Conservation (phyloP, 1,284 basidiomycete genomes). For the Rhodotorula sp. region DNA sequence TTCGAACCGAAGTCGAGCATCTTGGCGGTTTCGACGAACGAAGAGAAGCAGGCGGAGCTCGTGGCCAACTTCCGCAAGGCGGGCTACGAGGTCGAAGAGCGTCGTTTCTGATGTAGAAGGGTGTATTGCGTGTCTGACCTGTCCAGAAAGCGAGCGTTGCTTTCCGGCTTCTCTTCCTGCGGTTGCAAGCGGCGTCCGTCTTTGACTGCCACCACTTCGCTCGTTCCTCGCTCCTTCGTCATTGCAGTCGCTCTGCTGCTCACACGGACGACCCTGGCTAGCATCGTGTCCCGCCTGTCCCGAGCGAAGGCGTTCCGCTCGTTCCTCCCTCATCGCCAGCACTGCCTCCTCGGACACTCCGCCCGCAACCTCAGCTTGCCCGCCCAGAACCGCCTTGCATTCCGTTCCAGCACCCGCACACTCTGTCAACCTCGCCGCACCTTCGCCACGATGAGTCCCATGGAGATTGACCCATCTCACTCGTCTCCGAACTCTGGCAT, state of each 20-base stretch:
- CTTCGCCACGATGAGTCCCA: not conserved
- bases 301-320: slow-evolving; percentile 1
- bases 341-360: too few relatives aligned
- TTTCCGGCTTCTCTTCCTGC: too few relatives aligned
- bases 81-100: slow-evolving; percentile 6
- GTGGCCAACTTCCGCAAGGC: not conserved
- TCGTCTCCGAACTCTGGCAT: not conserved
- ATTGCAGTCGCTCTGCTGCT: not conserved
- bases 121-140: not conserved
- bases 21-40: slow-evolving; percentile 75
- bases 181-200: not conserved
- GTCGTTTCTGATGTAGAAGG: not conserved
- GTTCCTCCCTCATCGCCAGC: not conserved
- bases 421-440: not conserved
- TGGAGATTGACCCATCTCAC: slow-evolving; percentile 1
- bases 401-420: not conserved
- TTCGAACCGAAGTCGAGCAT: slow-evolving; percentile 75
- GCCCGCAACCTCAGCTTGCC: too few relatives aligned
- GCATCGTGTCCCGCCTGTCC: not conserved
- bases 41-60: slow-evolving; percentile 56
- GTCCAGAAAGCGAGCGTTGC: not conserved
- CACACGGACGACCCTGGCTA: slow-evolving; percentile 7
- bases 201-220: not conserved
- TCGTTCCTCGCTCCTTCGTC: not conserved
- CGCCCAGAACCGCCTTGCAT: too few relatives aligned